Percentiles rank a stretch among this genome's conserved stretches.
These are phyloP conservation scores for Bipolaris cookei DNA, from an alignment of 2,329 filamentous ascomycete genomes.

Conservation along the genomic window DNA sequence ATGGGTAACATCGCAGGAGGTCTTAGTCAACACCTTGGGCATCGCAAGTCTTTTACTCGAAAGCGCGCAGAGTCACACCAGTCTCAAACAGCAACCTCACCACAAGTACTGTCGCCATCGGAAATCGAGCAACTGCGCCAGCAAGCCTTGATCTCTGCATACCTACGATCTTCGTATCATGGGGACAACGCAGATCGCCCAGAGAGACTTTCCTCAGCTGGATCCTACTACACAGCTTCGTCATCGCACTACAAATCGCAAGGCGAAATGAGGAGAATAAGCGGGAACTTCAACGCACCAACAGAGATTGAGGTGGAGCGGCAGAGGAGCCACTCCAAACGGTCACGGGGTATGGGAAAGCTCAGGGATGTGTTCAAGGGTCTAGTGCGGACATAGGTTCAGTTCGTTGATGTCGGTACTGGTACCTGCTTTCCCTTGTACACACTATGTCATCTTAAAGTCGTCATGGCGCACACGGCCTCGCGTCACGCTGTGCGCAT, in stretches of 20 bases:
- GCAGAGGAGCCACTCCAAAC: slow-evolving; percentile 20
- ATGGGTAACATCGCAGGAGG: slow-evolving; percentile 14
- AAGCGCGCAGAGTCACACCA: slow-evolving; percentile 23
- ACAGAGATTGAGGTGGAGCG: slow-evolving; percentile 33
- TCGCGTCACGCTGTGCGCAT: slow-evolving; percentile 5
- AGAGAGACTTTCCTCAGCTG: slow-evolving; percentile 18
- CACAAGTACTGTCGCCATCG: slow-evolving; percentile 1
- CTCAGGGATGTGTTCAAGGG: slow-evolving; percentile 22
- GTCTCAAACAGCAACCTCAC: slow-evolving; percentile 1
- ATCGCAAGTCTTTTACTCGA: slow-evolving; percentile 10
- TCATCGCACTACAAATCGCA: slow-evolving; percentile 11
- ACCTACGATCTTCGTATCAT: slow-evolving; percentile 12
- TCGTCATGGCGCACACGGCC: not conserved
- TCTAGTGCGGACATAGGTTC: slow-evolving; percentile 20
- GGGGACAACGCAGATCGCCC: slow-evolving; percentile 10
- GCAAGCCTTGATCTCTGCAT: slow-evolving; percentile 12
- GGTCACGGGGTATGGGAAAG: slow-evolving; percentile 21
- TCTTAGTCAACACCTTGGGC: slow-evolving; percentile 1
- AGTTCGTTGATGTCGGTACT: slow-evolving; percentile 4
- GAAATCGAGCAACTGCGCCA: slow-evolving; percentile 8
- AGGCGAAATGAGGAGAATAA: slow-evolving; percentile 26
- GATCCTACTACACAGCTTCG: slow-evolving; percentile 10
- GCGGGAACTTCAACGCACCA: slow-evolving; percentile 39
- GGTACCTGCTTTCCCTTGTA: slow-evolving; percentile 9
- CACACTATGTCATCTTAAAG: slow-evolving; percentile 2